Evolutionary conservation across 345 rosid genomes (phyloP).

Genomic region (Viola odorata): DNA sequence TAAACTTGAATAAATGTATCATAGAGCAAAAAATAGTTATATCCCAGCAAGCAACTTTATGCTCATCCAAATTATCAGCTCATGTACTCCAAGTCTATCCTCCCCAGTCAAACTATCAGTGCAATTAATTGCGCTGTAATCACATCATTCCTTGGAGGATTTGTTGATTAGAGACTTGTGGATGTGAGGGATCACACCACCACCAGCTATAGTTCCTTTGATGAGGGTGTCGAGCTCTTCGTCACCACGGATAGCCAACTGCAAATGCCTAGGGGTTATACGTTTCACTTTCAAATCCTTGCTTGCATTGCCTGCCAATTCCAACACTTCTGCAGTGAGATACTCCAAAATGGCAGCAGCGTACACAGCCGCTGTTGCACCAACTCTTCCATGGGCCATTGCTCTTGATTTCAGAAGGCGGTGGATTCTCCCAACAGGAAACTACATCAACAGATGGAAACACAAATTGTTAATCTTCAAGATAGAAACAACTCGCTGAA

Average conservation of each 20-base stretch:
- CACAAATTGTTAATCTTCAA: not conserved
- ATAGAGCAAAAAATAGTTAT: too few species aligned
- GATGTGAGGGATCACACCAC: conserved; percentile 24
- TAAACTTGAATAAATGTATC: too few species aligned
- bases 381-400: conserved; percentile 32
- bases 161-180: conserved; percentile 32
- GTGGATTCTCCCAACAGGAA: conserved; percentile 21
- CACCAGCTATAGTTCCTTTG: conserved; percentile 23
- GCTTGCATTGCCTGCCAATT: conserved; percentile 30
- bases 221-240: conserved; percentile 27
- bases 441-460: conserved; percentile 5
- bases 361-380: conserved; percentile 27
- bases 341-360: conserved; percentile 23
- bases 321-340: conserved; percentile 25
- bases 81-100: conserved; percentile 1
- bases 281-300: conserved; percentile 31
- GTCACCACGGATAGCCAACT: conserved; percentile 27
- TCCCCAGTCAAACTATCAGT: too few species aligned
- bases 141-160: conserved; percentile 14
- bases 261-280: conserved; percentile 26
- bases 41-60: too few species aligned
- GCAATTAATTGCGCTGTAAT: not conserved
- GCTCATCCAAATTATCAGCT: not conserved
- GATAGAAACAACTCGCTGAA: too few species aligned
- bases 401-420: conserved; percentile 22